Percentiles rank a stretch among this genome's conserved stretches.
Conservation (phyloP, 495 filamentous ascomycete species). For the Eremomyces bilateralis region DNA sequence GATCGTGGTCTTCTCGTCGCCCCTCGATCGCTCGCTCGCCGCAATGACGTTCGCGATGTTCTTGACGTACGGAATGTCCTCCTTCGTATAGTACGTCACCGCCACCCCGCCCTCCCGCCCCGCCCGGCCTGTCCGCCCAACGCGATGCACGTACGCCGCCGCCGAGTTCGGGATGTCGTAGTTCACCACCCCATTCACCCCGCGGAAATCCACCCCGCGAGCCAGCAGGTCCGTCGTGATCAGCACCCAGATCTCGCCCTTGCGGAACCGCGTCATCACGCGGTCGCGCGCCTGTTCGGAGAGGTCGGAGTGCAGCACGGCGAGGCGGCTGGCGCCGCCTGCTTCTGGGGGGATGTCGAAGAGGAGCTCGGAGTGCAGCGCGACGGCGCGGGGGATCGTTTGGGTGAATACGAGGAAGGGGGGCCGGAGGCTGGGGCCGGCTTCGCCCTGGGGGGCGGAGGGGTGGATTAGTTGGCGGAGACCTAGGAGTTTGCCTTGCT, state of each 20-base stretch:
- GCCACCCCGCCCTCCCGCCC: conserved; percentile 78
- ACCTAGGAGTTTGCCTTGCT: conserved; percentile 80
- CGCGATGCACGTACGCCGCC: conserved; percentile 80
- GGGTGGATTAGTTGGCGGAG: conserved; percentile 84
- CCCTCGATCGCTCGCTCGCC: conserved; percentile 40
- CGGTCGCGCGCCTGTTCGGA: conserved; percentile 49
- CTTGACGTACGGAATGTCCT: conserved; percentile 79
- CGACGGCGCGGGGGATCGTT: conserved; percentile 71
- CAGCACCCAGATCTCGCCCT: conserved; percentile 86
- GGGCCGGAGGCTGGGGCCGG: conserved; percentile 40
- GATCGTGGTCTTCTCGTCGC: conserved; percentile 25
- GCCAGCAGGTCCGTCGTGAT: conserved; percentile 87
- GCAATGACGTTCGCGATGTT: conserved; percentile 83
- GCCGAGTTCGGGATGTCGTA: conserved; percentile 85
- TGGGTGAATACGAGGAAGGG: conserved; percentile 92
- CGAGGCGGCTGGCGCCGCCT: conserved; percentile 67
- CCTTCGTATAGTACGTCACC: conserved; percentile 85
- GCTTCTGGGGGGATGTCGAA: conserved; percentile 86
- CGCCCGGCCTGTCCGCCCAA: conserved; percentile 75
- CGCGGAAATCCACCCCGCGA: conserved; percentile 77
- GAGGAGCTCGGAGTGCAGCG: conserved; percentile 70
- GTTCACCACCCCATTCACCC: conserved; percentile 86
- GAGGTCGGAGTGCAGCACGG: conserved; percentile 73
- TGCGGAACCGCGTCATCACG: conserved; percentile 76
- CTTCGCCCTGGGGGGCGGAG: conserved; percentile 25